Conservation (phyloP, 345 rosid genomes). For the Eucalyptus regnans region DNA sequence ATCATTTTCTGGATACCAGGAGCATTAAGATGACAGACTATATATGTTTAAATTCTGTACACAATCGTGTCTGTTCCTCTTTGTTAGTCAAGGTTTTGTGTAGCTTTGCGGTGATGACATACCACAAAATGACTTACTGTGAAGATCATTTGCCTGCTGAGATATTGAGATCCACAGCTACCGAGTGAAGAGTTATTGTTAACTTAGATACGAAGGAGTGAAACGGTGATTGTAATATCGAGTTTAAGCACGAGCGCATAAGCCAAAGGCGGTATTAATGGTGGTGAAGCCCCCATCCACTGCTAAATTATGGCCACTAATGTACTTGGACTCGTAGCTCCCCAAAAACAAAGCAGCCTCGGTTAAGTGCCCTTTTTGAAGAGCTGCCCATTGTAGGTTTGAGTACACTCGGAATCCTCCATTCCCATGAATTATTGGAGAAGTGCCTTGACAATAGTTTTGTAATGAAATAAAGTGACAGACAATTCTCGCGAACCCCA, state of each 20-base stretch:
- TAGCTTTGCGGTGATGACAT: not conserved
- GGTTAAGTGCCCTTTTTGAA: not conserved
- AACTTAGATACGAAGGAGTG: not conserved
- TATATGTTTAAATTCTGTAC: not conserved
- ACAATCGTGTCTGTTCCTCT: not conserved
- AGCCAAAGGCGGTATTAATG: not conserved
- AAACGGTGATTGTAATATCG: not conserved
- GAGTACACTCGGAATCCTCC: too few species aligned
- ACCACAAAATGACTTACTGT: not conserved
- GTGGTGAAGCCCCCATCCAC: not conserved
- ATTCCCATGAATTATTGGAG: not conserved
- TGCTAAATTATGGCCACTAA: constrained; percentile 1
- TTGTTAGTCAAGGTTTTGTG: not conserved
- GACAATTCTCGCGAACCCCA: constrained; percentile 1
- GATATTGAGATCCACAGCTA: not conserved
- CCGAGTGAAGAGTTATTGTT: not conserved
- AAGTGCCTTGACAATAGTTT: not conserved
- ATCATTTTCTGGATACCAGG: not conserved
- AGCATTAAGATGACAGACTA: not conserved
- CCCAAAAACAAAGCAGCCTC: constrained; percentile 1
- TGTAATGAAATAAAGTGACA: not conserved
- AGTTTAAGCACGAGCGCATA: not conserved
- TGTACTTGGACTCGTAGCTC: constrained; percentile 8
- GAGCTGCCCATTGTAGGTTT: too few species aligned
- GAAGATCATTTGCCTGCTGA: not conserved